Conservation (phyloP, 495 filamentous ascomycete species). For the Paragyromitra xinjiangensis region DNA sequence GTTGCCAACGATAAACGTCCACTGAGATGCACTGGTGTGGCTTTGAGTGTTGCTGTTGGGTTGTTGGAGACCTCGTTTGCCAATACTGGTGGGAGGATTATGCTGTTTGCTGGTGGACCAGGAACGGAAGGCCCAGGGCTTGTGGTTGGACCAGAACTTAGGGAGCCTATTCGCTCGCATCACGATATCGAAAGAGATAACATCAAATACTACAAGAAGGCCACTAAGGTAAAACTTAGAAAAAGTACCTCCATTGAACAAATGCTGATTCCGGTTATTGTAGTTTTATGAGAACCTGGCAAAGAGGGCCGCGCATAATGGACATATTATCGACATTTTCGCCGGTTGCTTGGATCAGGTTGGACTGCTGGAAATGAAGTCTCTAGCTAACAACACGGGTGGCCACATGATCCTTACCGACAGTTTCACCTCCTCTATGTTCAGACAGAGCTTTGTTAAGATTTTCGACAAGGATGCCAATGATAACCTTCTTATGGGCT, state of each 20-base stretch:
- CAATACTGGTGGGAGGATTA: slow-evolving; percentile 92
- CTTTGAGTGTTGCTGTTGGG: slow-evolving; percentile 92
- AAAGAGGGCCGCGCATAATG: slow-evolving; percentile 96
- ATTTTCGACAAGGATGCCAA: slow-evolving; percentile 96
- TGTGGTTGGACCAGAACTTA: slow-evolving; percentile 96
- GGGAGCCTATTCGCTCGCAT: slow-evolving; percentile 97
- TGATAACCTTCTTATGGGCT: slow-evolving; percentile 96
- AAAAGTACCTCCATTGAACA: neutral
- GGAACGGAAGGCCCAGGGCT: slow-evolving; percentile 96
- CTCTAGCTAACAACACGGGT: slow-evolving; percentile 92
- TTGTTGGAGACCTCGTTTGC: slow-evolving; percentile 94
- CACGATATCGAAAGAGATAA: slow-evolving; percentile 99
- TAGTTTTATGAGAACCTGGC: slow-evolving; percentile 97
- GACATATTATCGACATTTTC: slow-evolving; percentile 97
- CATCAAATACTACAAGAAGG: slow-evolving; percentile 99
- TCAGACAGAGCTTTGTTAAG: slow-evolving; percentile 97
- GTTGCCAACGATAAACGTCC: slow-evolving; percentile 93
- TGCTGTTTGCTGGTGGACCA: slow-evolving; percentile 95
- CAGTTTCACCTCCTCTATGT: slow-evolving; percentile 99
- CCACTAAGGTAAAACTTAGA: slow-evolving; percentile 76
- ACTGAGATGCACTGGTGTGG: slow-evolving; percentile 93
- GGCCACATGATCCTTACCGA: slow-evolving; percentile 99
- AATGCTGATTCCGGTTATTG: slow-evolving; percentile 45
- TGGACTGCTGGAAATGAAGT: slow-evolving; percentile 98
- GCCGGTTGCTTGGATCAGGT: slow-evolving; percentile 98